Conservation (phyloP, 345 rosid genomes). For the Populus davidiana region DNA sequence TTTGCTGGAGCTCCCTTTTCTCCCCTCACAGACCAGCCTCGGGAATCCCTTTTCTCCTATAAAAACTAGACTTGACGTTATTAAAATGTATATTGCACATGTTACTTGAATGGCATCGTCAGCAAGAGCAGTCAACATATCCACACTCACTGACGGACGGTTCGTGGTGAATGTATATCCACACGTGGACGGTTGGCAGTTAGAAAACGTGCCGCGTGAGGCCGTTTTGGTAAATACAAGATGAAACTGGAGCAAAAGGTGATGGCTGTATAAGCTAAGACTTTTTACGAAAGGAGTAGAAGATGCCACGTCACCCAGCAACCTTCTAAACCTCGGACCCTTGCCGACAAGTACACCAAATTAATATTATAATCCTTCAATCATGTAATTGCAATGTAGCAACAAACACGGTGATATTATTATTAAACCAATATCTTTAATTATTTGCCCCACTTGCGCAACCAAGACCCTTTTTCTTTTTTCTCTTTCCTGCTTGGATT, state of each 20-base stretch:
- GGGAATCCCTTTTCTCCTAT: neutral
- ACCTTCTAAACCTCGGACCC: conserved; percentile 43
- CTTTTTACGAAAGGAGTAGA: conserved; percentile 32
- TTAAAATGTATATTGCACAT: neutral
- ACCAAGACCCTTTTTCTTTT: neutral
- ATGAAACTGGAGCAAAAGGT: neutral
- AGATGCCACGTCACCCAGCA: conserved; percentile 40
- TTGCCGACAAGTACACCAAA: conserved; percentile 33
- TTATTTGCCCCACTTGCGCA: neutral
- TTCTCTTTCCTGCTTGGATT: neutral
- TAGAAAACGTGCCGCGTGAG: neutral
- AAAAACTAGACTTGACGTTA: neutral
- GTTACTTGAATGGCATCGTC: neutral
- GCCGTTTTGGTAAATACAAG: conserved; percentile 24
- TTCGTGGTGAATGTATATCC: neutral
- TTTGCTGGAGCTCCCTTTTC: neutral
- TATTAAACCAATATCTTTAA: neutral
- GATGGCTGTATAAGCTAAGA: neutral
- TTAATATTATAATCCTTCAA: neutral
- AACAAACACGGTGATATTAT: neutral
- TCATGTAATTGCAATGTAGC: neutral
- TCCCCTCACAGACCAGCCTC: neutral
- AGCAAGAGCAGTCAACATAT: neutral
- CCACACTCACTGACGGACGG: neutral
- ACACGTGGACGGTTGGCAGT: neutral